phyloP scores from a whole-genome alignment of 345 rosid species.

The Hevea brasiliensis region DNA sequence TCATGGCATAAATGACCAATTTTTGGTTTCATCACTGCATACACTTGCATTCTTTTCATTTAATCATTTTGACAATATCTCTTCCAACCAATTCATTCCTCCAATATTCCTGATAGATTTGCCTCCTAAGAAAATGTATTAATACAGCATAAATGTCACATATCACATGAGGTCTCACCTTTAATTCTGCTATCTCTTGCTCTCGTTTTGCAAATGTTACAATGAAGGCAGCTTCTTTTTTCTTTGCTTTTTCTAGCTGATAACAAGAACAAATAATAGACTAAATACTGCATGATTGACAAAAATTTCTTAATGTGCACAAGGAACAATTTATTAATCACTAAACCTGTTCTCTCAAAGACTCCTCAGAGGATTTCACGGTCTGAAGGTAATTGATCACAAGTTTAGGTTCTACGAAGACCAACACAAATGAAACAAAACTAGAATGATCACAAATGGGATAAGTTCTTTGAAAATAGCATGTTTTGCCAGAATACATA shows the following conservation, averaged over 20 bases:
- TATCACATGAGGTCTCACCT: constrained; percentile 38
- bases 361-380: constrained; percentile 77
- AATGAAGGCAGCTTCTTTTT: constrained; percentile 96
- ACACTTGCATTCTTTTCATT: neutral
- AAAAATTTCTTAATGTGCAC: constrained; percentile 4
- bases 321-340: constrained; percentile 14
- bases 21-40: neutral
- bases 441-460: constrained; percentile 10
- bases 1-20: no score
- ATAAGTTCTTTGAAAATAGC: constrained; percentile 4
- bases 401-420: constrained; percentile 68
- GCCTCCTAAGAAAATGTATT: neutral
- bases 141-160: neutral
- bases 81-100: neutral
- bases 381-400: constrained; percentile 73
- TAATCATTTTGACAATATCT: no score
- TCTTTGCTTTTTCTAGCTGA: constrained; percentile 90
- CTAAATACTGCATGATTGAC: constrained; percentile 20
- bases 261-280: constrained; percentile 25
- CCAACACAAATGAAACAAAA: constrained; percentile 13
- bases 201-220: constrained; percentile 93
- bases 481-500: neutral
- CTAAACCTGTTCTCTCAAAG: constrained; percentile 79
- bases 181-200: constrained; percentile 92
- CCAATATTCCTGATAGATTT: neutral